phyloP scores from a whole-genome alignment of 2,329 filamentous ascomycete genomes.

The Colletotrichum endophyticum region DNA sequence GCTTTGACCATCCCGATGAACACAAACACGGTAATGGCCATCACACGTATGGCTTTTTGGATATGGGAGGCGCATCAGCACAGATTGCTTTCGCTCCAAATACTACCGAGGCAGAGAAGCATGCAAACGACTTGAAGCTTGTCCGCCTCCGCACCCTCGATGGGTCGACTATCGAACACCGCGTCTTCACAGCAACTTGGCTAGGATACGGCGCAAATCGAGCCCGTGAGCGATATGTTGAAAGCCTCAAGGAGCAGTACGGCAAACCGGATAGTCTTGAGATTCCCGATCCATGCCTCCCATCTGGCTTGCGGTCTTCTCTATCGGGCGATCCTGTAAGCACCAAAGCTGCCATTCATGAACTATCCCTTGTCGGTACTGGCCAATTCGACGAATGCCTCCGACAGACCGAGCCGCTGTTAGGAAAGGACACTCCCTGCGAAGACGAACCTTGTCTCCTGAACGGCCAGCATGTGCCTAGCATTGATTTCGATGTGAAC shows the following conservation, averaged over 20 bases:
- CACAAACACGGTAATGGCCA: conserved; percentile 87
- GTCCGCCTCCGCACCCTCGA: conserved; percentile 84
- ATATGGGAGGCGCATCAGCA: conserved; percentile 97
- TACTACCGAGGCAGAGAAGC: conserved; percentile 84
- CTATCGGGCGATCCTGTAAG: conserved; percentile 67
- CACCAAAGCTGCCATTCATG: conserved; percentile 34
- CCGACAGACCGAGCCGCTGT: conserved; percentile 78
- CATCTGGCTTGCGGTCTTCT: conserved; percentile 75
- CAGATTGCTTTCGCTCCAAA: conserved; percentile 99
- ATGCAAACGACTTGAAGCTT: conserved; percentile 87
- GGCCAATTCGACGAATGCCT: conserved; percentile 88
- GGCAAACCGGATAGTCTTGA: conserved; percentile 64
- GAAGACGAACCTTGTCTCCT: conserved; percentile 84
- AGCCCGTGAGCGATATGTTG: conserved; percentile 84
- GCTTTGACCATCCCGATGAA: conserved; percentile 78
- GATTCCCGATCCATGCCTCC: conserved; percentile 90
- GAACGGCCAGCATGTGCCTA: conserved; percentile 89
- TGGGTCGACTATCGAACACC: conserved; percentile 79
- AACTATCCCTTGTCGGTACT: conserved; percentile 74
- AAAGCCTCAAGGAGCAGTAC: conserved; percentile 72
- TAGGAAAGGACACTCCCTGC: conserved; percentile 90
- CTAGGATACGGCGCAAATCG: conserved; percentile 97
- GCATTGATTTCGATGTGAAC: conserved; percentile 96
- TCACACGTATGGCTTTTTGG: conserved; percentile 94
- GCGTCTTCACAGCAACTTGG: conserved; percentile 96